Percentiles rank a stretch among this genome's conserved stretches.
Conservation (phyloP, 2,329 filamentous ascomycete genomes). For the Epichloe gansuensis region DNA sequence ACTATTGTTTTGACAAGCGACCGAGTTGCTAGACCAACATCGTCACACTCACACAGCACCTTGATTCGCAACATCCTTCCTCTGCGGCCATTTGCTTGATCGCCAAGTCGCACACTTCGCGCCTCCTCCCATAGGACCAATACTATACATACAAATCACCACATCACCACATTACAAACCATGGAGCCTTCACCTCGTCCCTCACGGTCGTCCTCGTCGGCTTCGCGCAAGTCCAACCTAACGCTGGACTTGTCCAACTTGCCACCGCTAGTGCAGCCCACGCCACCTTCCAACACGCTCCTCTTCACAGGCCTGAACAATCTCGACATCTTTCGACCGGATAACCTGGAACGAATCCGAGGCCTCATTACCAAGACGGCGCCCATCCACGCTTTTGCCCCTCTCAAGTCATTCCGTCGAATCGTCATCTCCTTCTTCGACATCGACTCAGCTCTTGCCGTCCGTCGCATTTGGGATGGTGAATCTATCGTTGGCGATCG, state of each 20-base stretch:
- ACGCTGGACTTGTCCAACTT: constrained; percentile 63
- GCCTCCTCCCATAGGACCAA: neutral
- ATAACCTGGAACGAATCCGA: constrained; percentile 62
- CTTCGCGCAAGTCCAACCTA: constrained; percentile 36
- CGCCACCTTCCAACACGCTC: constrained; percentile 68
- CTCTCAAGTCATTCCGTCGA: constrained; percentile 69
- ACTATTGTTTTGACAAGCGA: neutral
- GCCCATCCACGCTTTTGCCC: constrained; percentile 63
- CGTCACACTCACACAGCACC: neutral
- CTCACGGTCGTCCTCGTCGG: constrained; percentile 32
- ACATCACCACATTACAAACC: constrained; percentile 6
- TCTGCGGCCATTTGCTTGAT: neutral
- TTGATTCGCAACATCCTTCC: neutral
- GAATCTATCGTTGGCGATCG: constrained; percentile 58
- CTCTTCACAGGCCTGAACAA: constrained; percentile 71
- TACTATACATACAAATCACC: neutral
- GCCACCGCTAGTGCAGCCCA: constrained; percentile 56
- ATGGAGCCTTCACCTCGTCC: constrained; percentile 25
- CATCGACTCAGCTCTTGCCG: constrained; percentile 53
- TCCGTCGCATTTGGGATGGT: constrained; percentile 62
- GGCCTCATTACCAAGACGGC: constrained; percentile 57
- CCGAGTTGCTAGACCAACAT: neutral
- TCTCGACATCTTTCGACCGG: constrained; percentile 57
- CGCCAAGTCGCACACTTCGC: neutral
- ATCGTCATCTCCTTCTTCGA: constrained; percentile 70